A percentile compares a stretch with the other conserved stretches of the same genome.
Conservation (phyloP, 2,329 filamentous ascomycete genomes). For the Calcarisporium arbuscula region DNA sequence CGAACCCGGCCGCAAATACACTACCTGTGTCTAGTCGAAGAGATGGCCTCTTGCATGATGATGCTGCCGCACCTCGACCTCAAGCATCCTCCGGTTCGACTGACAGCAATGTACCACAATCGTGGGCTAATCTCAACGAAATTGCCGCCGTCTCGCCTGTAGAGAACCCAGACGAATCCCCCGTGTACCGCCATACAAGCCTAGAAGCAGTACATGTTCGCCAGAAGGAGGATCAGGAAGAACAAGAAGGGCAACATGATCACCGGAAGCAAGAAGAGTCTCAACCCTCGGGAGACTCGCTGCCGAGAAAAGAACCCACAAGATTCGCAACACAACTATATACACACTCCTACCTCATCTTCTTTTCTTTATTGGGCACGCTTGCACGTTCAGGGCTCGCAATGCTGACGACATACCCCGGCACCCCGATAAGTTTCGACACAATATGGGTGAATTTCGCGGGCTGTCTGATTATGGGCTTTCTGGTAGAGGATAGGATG, state of each 20-base stretch:
- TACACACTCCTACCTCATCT: slow-evolving; percentile 72
- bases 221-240: slow-evolving; percentile 6
- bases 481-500: slow-evolving; percentile 70
- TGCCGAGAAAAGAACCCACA: too few relatives aligned
- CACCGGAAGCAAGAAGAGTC: too few relatives aligned
- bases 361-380: slow-evolving; percentile 82
- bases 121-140: slow-evolving; percentile 38
- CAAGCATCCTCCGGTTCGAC: too few relatives aligned
- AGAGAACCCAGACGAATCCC: slow-evolving; percentile 11
- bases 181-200: slow-evolving; percentile 10
- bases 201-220: slow-evolving; percentile 10
- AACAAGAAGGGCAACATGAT: too few relatives aligned
- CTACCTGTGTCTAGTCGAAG: too few relatives aligned
- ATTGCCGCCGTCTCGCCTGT: slow-evolving; percentile 22
- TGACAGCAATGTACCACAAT: slow-evolving; percentile 16
- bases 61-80: too few relatives aligned
- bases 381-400: slow-evolving; percentile 76
- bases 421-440: slow-evolving; percentile 65
- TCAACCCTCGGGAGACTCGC: too few relatives aligned
- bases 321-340: slow-evolving; percentile 63
- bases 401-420: slow-evolving; percentile 72
- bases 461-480: slow-evolving; percentile 79
- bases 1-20: too few relatives aligned
- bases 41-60: too few relatives aligned
- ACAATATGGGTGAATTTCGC: slow-evolving; percentile 84